A percentile compares a stretch with the other conserved stretches of the same genome.
These are phyloP conservation scores for Pseudopyrenochaeta lycopersici DNA, from an alignment of 2,329 filamentous ascomycete genomes.

Conservation along the genomic window DNA sequence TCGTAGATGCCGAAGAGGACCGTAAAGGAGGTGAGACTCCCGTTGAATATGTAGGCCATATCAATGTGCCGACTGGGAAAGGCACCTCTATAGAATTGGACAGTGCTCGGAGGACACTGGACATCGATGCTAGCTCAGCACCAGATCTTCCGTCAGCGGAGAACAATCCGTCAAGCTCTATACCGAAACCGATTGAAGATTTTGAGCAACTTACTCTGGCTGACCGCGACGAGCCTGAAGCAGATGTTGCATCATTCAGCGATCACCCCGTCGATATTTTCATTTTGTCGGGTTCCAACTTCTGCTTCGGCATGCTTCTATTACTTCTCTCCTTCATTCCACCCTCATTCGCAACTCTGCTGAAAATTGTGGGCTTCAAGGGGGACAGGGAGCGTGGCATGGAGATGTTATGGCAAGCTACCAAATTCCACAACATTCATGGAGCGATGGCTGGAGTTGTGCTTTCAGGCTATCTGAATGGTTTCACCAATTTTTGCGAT, in stretches of 20 bases:
- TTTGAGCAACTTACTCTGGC: slow-evolving; percentile 42
- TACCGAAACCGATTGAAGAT: slow-evolving; percentile 37
- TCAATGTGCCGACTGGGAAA: slow-evolving; percentile 38
- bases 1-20: slow-evolving; percentile 65
- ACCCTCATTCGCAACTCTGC: slow-evolving; percentile 84
- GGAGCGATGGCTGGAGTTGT: slow-evolving; percentile 88
- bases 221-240: slow-evolving; percentile 53
- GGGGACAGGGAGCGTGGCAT: slow-evolving; percentile 87
- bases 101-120: slow-evolving; percentile 28
- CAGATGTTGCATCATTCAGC: slow-evolving; percentile 71
- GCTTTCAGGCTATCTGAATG: slow-evolving; percentile 87
- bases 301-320: slow-evolving; percentile 88
- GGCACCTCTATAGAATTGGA: slow-evolving; percentile 34
- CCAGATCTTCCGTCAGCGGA: slow-evolving; percentile 30
- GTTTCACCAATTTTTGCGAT: slow-evolving; percentile 84
- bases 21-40: slow-evolving; percentile 58
- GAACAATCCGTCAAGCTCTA: slow-evolving; percentile 22
- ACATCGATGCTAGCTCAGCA: slow-evolving; percentile 37
- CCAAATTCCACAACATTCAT: slow-evolving; percentile 85
- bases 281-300: slow-evolving; percentile 85
- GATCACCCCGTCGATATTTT: slow-evolving; percentile 81
- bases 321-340: slow-evolving; percentile 93
- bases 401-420: slow-evolving; percentile 88
- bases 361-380: slow-evolving; percentile 89
- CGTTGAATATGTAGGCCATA: slow-evolving; percentile 57